These are phyloP conservation scores for Psilocybe tampanensis DNA, from an alignment of 768 basidiomycete species.

Conservation along the genomic window DNA sequence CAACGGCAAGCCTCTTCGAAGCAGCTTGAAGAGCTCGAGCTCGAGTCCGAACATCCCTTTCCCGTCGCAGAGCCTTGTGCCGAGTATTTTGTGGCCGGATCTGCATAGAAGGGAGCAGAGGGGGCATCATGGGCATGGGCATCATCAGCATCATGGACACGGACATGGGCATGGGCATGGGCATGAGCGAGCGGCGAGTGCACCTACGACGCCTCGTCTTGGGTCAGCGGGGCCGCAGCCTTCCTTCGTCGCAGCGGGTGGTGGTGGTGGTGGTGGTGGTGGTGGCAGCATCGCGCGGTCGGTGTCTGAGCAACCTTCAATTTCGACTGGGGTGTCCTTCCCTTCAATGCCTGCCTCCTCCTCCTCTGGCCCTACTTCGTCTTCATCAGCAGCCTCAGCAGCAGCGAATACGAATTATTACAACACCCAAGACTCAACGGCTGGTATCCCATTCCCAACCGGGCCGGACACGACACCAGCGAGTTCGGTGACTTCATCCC, in stretches of 20 bases:
- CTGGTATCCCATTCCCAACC: constrained; percentile 42
- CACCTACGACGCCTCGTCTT: constrained; percentile 3
- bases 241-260: constrained; percentile 26
- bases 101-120: constrained; percentile 7
- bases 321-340: no score
- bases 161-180: background rate
- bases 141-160: background rate
- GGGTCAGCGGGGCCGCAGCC: background rate
- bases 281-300: no score
- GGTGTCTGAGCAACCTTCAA: no score
- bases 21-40: constrained; percentile 72
- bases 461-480: constrained; percentile 38
- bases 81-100: constrained; percentile 28
- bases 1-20: constrained; percentile 89
- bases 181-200: constrained; percentile 15
- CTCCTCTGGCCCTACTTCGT: no score
- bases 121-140: background rate
- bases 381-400: no score
- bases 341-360: no score
- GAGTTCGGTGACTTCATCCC: constrained; percentile 31
- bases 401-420: no score
- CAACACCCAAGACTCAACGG: no score
- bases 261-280: constrained; percentile 29
- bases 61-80: constrained; percentile 30
- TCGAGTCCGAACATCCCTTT: constrained; percentile 43